phyloP scores from a whole-genome alignment of 106 monocot species.

The Agapanthus africanus region DNA sequence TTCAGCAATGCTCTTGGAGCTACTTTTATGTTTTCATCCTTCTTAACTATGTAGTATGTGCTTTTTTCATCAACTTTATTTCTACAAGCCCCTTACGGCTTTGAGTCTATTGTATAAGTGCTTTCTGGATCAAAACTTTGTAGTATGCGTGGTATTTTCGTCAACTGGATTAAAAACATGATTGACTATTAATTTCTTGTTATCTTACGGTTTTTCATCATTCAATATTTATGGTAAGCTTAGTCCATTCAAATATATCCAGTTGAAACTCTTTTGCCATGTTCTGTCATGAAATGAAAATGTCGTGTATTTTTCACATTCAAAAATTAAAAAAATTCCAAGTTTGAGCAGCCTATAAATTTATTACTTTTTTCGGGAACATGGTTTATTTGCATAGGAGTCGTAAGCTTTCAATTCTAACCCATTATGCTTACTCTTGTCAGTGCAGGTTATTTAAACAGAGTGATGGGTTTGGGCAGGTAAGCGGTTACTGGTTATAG shows the following conservation, averaged over 20 bases:
- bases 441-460: not conserved
- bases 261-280: not conserved
- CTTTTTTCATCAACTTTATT: conserved; percentile 8
- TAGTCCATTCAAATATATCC: not conserved
- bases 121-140: conserved; percentile 12
- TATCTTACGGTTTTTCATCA: not conserved
- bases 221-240: conserved; percentile 2
- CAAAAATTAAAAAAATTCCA: no score
- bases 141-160: no score
- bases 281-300: not conserved
- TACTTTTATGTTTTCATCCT: conserved; percentile 8
- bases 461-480: not conserved
- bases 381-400: not conserved
- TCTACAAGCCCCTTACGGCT: not conserved
- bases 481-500: not conserved
- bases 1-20: conserved; percentile 12
- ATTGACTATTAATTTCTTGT: conserved; percentile 1
- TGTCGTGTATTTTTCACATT: no score
- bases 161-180: conserved; percentile 3
- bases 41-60: conserved; percentile 9
- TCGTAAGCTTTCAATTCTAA: not conserved
- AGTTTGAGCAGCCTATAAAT: not conserved
- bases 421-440: not conserved
- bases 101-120: conserved; percentile 9
- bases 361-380: not conserved